Conservation (phyloP, 768 basidiomycete genomes). For the Tulasnella sp. region DNA sequence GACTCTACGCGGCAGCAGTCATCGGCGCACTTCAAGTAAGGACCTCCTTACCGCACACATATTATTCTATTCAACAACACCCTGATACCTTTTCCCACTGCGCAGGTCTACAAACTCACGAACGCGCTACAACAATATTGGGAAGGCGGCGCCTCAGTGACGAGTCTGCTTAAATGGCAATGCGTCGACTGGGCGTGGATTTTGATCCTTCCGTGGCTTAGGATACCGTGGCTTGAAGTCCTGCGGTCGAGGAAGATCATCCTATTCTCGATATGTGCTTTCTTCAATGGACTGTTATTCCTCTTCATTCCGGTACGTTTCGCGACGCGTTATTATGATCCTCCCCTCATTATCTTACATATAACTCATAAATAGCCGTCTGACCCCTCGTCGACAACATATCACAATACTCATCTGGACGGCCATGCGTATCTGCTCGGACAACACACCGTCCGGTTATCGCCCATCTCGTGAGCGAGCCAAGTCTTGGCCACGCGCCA, state of each 20-base stretch:
- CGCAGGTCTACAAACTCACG: slow-evolving; percentile 43
- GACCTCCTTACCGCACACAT: not conserved
- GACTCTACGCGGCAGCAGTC: slow-evolving; percentile 66
- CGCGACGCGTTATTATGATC: not conserved
- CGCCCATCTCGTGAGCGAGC: slow-evolving; percentile 53
- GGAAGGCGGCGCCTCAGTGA: slow-evolving; percentile 38
- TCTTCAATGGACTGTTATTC: slow-evolving; percentile 27
- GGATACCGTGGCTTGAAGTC: slow-evolving; percentile 30
- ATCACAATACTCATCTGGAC: slow-evolving; percentile 18
- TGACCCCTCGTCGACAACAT: slow-evolving; percentile 17
- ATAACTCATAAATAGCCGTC: slow-evolving; percentile 7
- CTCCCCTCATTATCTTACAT: not conserved
- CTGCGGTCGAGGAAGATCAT: slow-evolving; percentile 21
- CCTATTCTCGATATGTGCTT: slow-evolving; percentile 19
- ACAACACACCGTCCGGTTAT: slow-evolving; percentile 84
- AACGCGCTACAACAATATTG: slow-evolving; percentile 68
- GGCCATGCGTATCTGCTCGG: slow-evolving; percentile 36
- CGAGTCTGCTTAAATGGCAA: slow-evolving; percentile 35
- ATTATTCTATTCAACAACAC: not conserved
- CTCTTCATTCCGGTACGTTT: slow-evolving; percentile 21
- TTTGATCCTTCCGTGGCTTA: slow-evolving; percentile 24
- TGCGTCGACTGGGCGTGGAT: slow-evolving; percentile 24
- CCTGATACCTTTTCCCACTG: not conserved
- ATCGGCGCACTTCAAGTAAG: slow-evolving; percentile 66
- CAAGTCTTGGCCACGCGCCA: no score